Evolutionary conservation across 2,329 filamentous ascomycete species (phyloP).

Genomic region (Diplodia sapinea): DNA sequence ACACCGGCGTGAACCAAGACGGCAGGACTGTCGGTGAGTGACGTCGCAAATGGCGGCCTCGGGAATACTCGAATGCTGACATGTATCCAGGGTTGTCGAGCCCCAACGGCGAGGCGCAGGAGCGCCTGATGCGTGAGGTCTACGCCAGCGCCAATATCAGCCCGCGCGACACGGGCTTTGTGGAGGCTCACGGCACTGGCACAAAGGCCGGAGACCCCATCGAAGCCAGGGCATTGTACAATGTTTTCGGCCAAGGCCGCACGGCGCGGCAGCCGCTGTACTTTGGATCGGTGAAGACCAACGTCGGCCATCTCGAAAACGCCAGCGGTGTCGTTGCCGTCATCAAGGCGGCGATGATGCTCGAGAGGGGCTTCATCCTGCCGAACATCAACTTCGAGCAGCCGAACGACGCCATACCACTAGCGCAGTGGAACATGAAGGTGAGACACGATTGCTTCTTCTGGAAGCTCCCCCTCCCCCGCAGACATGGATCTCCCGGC

Average conservation of each 20-base stretch:
- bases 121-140: slow-evolving; percentile 42
- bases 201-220: slow-evolving; percentile 58
- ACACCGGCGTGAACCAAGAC: slow-evolving; percentile 55
- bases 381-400: slow-evolving; percentile 37
- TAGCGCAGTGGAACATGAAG: slow-evolving; percentile 33
- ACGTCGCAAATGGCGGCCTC: no score
- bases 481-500: background rate
- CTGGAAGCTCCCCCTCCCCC: background rate
- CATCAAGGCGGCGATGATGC: slow-evolving; percentile 41
- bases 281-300: slow-evolving; percentile 39
- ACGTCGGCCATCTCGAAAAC: slow-evolving; percentile 44
- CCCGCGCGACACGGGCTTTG: slow-evolving; percentile 33
- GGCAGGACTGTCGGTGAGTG: slow-evolving; percentile 43
- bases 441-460: slow-evolving; percentile 15
- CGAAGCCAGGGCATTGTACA: slow-evolving; percentile 36
- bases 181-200: slow-evolving; percentile 59
- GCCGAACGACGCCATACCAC: slow-evolving; percentile 32
- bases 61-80: background rate
- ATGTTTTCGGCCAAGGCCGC: slow-evolving; percentile 30
- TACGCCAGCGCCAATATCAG: slow-evolving; percentile 48
- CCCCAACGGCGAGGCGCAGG: slow-evolving; percentile 60
- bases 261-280: slow-evolving; percentile 37
- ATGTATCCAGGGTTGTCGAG: slow-evolving; percentile 59
- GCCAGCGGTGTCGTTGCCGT: slow-evolving; percentile 39
- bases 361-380: slow-evolving; percentile 36